These are phyloP conservation scores for Solanum bulbocastanum DNA, from an alignment of 257 asterid species.

Conservation along the genomic window DNA sequence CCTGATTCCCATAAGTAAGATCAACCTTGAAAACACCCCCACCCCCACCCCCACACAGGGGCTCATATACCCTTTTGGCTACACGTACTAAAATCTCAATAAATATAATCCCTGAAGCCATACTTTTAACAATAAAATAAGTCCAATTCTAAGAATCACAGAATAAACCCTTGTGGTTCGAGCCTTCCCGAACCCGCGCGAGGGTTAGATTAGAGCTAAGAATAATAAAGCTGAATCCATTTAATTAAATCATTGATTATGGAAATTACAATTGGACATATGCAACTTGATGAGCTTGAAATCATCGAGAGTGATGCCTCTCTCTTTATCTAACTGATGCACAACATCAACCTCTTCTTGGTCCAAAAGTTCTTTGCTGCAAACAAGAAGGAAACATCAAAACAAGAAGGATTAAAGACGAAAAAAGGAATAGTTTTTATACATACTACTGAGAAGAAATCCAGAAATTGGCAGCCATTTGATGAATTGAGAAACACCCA, in stretches of 20 bases:
- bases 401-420: not conserved
- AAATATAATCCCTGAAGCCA: not conserved
- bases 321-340: constrained; percentile 64
- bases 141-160: not conserved
- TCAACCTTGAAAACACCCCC: not conserved
- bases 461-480: constrained; percentile 98
- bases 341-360: constrained; percentile 77
- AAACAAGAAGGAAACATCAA: not conserved
- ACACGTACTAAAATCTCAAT: not conserved
- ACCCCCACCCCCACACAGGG: not conserved
- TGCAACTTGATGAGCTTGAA: constrained; percentile 84
- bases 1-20: not conserved
- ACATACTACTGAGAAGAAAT: constrained; percentile 80
- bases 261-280: constrained; percentile 58
- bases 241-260: not conserved
- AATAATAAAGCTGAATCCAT: not conserved
- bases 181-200: not conserved
- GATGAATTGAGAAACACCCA: not conserved
- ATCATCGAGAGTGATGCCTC: constrained; percentile 79
- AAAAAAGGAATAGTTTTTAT: not conserved
- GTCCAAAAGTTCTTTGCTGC: constrained; percentile 74
- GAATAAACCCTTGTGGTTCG: not conserved
- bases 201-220: not conserved
- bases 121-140: not conserved
- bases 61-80: not conserved